Conservation (phyloP, 148 eudicot genomes). For the Rhododendron ferrugineum region DNA sequence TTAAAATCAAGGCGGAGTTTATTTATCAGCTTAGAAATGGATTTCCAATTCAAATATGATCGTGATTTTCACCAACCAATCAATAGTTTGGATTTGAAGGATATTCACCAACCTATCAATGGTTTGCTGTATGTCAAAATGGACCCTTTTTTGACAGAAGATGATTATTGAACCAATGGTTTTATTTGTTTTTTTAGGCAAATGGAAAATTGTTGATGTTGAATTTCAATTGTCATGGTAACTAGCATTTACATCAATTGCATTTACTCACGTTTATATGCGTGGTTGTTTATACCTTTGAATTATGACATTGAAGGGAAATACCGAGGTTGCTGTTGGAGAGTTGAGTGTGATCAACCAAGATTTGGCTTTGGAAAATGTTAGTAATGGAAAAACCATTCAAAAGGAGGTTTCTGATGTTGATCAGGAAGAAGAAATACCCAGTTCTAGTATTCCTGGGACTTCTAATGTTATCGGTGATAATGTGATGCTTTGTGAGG, state of each 20-base stretch:
- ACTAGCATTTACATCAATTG: not conserved
- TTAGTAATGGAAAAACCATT: slow-evolving; percentile 1
- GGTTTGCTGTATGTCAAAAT: not conserved
- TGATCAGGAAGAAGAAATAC: not conserved
- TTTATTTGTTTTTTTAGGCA: not conserved
- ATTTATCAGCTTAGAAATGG: not conserved
- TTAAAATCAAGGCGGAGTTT: not conserved
- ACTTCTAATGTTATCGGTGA: not conserved
- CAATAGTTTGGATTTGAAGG: not conserved
- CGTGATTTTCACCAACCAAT: not conserved
- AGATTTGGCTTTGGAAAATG: not conserved
- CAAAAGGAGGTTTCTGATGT: not conserved
- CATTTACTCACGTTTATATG: not conserved
- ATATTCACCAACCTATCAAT: too few relatives aligned
- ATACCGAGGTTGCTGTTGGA: slow-evolving; percentile 3
- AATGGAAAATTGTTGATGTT: not conserved
- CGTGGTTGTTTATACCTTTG: not conserved
- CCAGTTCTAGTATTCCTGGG: not conserved
- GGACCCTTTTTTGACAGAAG: not conserved
- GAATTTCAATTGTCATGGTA: slow-evolving; percentile 17
- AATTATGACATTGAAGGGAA: slow-evolving; percentile 19
- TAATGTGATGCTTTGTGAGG: slow-evolving; percentile 20
- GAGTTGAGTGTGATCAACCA: not conserved
- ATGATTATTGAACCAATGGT: not conserved
- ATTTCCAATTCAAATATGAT: not conserved